Conservation (phyloP, 257 asterid species). For the Solanum pennellii region DNA sequence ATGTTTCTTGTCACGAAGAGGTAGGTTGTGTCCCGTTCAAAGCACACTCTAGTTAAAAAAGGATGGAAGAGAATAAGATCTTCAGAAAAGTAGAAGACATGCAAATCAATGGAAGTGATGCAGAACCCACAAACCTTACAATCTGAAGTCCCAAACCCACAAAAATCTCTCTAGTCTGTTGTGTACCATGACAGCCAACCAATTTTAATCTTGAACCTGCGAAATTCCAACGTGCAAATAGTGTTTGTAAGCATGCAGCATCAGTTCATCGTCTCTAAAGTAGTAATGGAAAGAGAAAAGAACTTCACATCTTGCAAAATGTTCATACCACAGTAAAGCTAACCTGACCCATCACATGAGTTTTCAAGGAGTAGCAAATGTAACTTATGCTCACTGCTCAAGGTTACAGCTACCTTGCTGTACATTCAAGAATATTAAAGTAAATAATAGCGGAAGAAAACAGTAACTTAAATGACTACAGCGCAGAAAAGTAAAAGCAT, state of each 20-base stretch:
- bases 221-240: neutral
- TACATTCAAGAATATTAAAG: neutral
- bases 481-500: neutral
- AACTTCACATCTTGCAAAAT: slow-evolving; percentile 12
- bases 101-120: neutral
- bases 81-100: slow-evolving; percentile 6
- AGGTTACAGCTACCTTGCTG: slow-evolving; percentile 30
- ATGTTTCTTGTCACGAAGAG: slow-evolving; percentile 25
- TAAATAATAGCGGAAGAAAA: neutral
- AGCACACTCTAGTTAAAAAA: slow-evolving; percentile 21
- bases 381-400: slow-evolving; percentile 28
- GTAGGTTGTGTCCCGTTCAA: slow-evolving; percentile 19
- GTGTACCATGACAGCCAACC: slow-evolving; percentile 23
- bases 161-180: slow-evolving; percentile 18
- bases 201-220: slow-evolving; percentile 23
- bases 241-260: neutral
- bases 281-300: neutral
- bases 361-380: slow-evolving; percentile 18
- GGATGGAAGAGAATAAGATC: neutral
- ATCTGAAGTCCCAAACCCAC: slow-evolving; percentile 39
- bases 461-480: neutral
- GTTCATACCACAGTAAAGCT: slow-evolving; percentile 60
- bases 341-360: slow-evolving; percentile 48
- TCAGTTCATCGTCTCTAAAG: neutral
- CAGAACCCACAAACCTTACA: slow-evolving; percentile 25